These are phyloP conservation scores for Xerocomus spinulosus DNA, from an alignment of 768 basidiomycete species.

Conservation along the genomic window DNA sequence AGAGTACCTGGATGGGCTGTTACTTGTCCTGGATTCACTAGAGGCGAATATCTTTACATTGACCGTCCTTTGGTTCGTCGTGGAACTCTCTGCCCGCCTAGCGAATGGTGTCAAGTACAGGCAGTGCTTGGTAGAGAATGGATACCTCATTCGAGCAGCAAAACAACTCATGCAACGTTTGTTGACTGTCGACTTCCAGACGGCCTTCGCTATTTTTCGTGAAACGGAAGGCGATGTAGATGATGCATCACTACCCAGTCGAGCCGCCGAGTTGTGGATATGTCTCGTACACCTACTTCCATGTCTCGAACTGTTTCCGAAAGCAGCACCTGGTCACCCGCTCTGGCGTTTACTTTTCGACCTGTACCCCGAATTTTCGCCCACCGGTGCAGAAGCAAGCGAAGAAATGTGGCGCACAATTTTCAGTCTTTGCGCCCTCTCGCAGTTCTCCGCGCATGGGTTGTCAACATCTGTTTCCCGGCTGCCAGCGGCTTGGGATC, in stretches of 20 bases:
- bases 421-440: conserved; percentile 66
- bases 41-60: conserved; percentile 36
- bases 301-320: conserved; percentile 19
- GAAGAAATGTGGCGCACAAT: conserved; percentile 72
- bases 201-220: conserved; percentile 16
- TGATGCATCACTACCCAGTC: conserved; percentile 36
- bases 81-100: conserved; percentile 52
- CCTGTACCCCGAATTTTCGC: conserved; percentile 27
- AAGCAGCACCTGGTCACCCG: conserved; percentile 25
- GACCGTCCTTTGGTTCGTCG: conserved; percentile 55
- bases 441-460: conserved; percentile 69
- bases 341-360: conserved; percentile 46
- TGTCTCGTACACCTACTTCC: conserved; percentile 57
- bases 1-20: conserved; percentile 35
- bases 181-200: conserved; percentile 47
- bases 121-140: conserved; percentile 25
- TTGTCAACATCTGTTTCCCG: conserved; percentile 34
- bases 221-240: conserved; percentile 25
- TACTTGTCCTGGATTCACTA: conserved; percentile 36
- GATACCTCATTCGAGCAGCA: conserved; percentile 26
- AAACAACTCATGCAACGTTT: conserved; percentile 47
- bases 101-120: conserved; percentile 23
- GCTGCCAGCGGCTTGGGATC: conserved; percentile 61
- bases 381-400: conserved; percentile 41
- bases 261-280: conserved; percentile 68